Base-by-base conservation (phyloP, 257 asterid species). In the Rehmannia glutinosa region DNA sequence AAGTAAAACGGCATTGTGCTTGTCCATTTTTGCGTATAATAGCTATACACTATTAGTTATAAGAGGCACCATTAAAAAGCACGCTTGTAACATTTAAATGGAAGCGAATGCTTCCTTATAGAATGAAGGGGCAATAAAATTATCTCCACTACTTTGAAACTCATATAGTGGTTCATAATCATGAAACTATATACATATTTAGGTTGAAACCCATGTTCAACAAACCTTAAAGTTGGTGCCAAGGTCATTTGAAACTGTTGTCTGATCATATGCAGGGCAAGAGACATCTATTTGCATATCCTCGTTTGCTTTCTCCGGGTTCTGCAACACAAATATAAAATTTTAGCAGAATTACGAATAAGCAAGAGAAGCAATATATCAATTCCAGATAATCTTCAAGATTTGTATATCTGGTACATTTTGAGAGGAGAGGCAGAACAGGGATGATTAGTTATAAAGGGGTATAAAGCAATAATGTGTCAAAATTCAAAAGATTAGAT, bases 191-290 rank as follows among this genome's bases (percentile, higher is more conserved):
- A 69, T 65, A 17, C 25, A 62, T 57, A 67, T 16, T 36, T 69
- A 46, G 60, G 61, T 4, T 57, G 32, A 25, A 71, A 20, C 59
- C 33, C 36, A 30, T 19, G 57, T 28, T 52, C 19, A 13, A 58
- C 33, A 71, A 81, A 89, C 97, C 97, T 90, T 83, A 69, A 92
- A 80, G 58, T 80, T 82, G 62, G 83, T 70, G 47, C 59, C 81
- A 25, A 42, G 52, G 54, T 81, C 77, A 75, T 66, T 58, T 70
- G 65, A 60, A 68, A 74, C 25, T 62, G 68, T 72, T 17, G 74
- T 67, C 41, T 54, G 77, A 68, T 70, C 80, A 54, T 70, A 79
- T 63, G 72, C 70, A 11, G 43, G 64, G 56, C 68, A 41, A 45
- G 80, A 73, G 76, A 74, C 64, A 43, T 73, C 72, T 62, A 62